Percentiles rank a stretch among this genome's conserved stretches.
Evolutionary conservation across 2,329 filamentous ascomycete genomes (phyloP).

Genomic region (Endoconidiophora polonica): DNA sequence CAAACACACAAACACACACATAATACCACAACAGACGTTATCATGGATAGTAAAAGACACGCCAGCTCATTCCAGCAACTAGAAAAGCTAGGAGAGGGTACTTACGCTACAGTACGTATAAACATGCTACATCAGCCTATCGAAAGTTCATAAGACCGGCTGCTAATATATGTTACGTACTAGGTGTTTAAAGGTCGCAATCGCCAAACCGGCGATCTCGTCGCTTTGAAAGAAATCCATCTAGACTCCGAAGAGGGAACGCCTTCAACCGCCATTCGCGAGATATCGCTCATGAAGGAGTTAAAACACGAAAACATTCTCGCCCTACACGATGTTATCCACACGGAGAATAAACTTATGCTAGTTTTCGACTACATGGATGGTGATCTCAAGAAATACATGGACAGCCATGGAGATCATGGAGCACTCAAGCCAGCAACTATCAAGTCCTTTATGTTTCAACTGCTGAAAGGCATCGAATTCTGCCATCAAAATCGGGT

Average conservation of each 20-base stretch:
- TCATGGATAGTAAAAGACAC: slow-evolving; percentile 83
- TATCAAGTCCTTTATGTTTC: slow-evolving; percentile 99
- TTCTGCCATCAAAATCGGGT: slow-evolving; percentile 98
- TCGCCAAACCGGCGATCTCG: slow-evolving; percentile 87
- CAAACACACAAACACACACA: not conserved
- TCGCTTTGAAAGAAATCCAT: slow-evolving; percentile 96
- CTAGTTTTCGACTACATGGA: slow-evolving; percentile 99
- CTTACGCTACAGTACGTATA: slow-evolving; percentile 75
- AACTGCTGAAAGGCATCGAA: slow-evolving; percentile 84
- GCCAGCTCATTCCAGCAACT: slow-evolving; percentile 98
- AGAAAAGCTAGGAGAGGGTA: slow-evolving; percentile 96
- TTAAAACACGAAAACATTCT: slow-evolving; percentile 98
- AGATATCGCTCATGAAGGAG: slow-evolving; percentile 99
- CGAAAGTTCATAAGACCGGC: no score
- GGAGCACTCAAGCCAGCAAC: slow-evolving; percentile 75
- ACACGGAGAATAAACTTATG: slow-evolving; percentile 99
- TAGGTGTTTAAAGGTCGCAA: slow-evolving; percentile 98
- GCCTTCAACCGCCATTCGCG: slow-evolving; percentile 88
- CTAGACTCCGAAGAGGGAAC: slow-evolving; percentile 97
- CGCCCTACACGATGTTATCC: slow-evolving; percentile 92
- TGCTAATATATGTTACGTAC: not conserved
- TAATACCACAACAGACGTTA: slow-evolving; percentile 11
- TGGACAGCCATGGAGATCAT: slow-evolving; percentile 83
- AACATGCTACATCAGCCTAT: no score
- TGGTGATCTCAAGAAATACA: slow-evolving; percentile 94